phyloP scores from a whole-genome alignment of 2,329 filamentous ascomycete species.

The Byssoonygena ceratinophila region DNA sequence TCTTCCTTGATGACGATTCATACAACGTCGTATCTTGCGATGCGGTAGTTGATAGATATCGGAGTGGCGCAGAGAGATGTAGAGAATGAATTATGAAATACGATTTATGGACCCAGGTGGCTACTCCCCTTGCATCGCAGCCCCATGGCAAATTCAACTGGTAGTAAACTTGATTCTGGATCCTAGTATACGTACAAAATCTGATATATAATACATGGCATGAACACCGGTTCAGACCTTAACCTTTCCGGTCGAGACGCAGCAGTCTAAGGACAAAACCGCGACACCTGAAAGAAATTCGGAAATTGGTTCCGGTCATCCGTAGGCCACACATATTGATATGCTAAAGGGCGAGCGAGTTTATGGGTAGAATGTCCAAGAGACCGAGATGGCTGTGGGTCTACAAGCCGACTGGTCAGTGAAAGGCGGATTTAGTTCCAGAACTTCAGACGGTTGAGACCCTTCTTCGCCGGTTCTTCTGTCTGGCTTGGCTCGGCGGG shows the following conservation, averaged over 20 bases:
- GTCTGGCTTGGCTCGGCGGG: not conserved
- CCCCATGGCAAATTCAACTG: not conserved
- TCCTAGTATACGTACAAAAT: slow-evolving; percentile 9
- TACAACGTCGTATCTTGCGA: not conserved
- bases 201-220: slow-evolving; percentile 1
- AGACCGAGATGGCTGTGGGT: too few relatives aligned
- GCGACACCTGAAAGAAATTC: not conserved
- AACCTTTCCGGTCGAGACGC: not conserved
- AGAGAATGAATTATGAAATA: slow-evolving; percentile 10
- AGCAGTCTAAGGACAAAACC: not conserved
- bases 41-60: slow-evolving; percentile 1
- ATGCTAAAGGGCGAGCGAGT: not conserved
- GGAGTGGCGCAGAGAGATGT: not conserved
- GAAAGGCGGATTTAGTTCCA: slow-evolving; percentile 7
- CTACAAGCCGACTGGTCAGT: not conserved
- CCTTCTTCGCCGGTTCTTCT: slow-evolving; percentile 11
- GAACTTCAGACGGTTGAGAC: slow-evolving; percentile 15
- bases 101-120: not conserved
- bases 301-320: not conserved
- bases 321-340: not conserved
- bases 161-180: not conserved
- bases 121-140: not conserved
- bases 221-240: not conserved
- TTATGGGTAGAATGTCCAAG: not conserved
- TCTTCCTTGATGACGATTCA: not conserved